These are phyloP conservation scores for Tuber melanosporum DNA, from an alignment of 495 filamentous ascomycete species.

Conservation along the genomic window DNA sequence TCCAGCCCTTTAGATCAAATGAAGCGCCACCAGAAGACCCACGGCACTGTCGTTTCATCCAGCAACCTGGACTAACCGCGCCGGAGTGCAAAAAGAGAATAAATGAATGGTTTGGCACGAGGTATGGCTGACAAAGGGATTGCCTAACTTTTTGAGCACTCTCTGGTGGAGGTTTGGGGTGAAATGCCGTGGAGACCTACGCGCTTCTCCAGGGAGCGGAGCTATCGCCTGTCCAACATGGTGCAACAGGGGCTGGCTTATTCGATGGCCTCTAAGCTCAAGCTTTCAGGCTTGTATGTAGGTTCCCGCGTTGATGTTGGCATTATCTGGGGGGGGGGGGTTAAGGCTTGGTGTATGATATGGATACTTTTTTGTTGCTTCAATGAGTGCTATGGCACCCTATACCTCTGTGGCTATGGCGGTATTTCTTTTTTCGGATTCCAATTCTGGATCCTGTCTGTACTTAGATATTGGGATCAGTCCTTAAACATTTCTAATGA, in stretches of 20 bases:
- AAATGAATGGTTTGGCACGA: background rate
- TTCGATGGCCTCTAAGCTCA: background rate
- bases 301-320: constrained; percentile 3
- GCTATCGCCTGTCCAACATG: background rate
- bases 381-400: background rate
- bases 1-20: constrained; percentile 35
- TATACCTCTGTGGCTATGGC: background rate
- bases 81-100: background rate
- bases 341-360: background rate
- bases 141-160: background rate
- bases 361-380: background rate
- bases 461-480: background rate
- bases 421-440: background rate
- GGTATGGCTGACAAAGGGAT: background rate
- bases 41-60: constrained; percentile 24
- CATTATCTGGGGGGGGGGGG: background rate
- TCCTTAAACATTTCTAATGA: background rate
- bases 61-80: background rate
- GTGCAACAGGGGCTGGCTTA: background rate
- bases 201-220: background rate
- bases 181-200: background rate
- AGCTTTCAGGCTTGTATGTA: background rate
- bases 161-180: background rate
- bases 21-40: constrained; percentile 41
- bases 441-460: background rate